Percentiles rank a stretch among this genome's conserved stretches.
phyloP scores from a whole-genome alignment of 768 basidiomycete genomes.

The Lactarius tabidus region DNA sequence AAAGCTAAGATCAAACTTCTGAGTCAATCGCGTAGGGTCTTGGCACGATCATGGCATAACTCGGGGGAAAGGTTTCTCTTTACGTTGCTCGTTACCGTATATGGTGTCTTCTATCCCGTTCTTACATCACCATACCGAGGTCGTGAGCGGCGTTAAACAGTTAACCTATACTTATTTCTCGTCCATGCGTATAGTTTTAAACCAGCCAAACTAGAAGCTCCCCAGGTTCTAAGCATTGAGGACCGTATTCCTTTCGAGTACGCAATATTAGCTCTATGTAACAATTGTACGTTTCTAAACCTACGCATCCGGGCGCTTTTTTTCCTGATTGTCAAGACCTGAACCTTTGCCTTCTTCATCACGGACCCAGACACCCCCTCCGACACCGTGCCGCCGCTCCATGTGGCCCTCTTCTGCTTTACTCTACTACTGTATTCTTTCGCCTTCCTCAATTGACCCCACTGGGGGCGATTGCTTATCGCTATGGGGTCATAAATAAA shows the following conservation, averaged over 20 bases:
- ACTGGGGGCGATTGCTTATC: conserved; percentile 47
- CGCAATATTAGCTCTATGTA: conserved; percentile 55
- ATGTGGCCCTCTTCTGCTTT: no score
- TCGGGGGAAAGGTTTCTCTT: not conserved
- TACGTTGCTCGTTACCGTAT: no score
- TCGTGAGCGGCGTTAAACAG: not conserved
- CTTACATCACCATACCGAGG: not conserved
- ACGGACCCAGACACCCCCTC: conserved; percentile 22
- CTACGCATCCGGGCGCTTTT: conserved; percentile 27
- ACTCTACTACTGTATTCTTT: no score
- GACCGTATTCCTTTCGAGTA: no score
- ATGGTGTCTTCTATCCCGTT: not conserved
- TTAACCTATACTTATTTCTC: conserved; percentile 65
- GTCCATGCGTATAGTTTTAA: conserved; percentile 67
- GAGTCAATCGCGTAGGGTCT: not conserved
- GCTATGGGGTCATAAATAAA: conserved; percentile 56
- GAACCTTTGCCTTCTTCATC: conserved; percentile 38
- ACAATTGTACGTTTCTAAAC: not conserved
- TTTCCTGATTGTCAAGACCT: conserved; percentile 56
- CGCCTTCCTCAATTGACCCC: no score
- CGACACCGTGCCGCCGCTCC: conserved; percentile 15
- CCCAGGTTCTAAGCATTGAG: conserved; percentile 48
- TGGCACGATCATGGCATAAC: no score
- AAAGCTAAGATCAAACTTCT: not conserved
- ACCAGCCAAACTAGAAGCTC: conserved; percentile 47